These are phyloP conservation scores for Nakaseomyces nivariensis DNA, from an alignment of 1,139 yeast genomes.

Conservation along the genomic window DNA sequence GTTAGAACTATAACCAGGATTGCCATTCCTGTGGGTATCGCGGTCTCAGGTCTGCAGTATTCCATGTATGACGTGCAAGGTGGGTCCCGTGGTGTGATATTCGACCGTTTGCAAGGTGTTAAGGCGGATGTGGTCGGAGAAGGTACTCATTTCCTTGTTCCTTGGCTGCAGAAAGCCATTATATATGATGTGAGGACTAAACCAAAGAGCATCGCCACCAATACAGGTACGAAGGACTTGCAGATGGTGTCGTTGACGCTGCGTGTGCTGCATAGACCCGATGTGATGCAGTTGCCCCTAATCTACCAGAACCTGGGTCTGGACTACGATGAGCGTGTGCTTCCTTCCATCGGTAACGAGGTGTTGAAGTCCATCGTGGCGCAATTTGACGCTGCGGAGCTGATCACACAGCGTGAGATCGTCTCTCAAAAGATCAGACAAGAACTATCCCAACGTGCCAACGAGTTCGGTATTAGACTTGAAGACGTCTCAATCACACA, in stretches of 20 bases:
- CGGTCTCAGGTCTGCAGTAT: conserved; percentile 56
- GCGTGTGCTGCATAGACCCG: conserved; percentile 92
- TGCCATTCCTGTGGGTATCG: conserved; percentile 64
- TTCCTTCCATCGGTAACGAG: conserved; percentile 96
- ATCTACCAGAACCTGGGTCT: conserved; percentile 87
- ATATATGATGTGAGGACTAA: conserved; percentile 84
- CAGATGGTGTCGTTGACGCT: conserved; percentile 92
- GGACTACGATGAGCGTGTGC: conserved; percentile 93
- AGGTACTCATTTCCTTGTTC: conserved; percentile 90
- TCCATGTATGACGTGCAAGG: conserved; percentile 91
- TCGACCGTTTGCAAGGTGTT: conserved; percentile 87
- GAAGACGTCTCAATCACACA: conserved; percentile 98
- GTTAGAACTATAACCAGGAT: conserved; percentile 31
- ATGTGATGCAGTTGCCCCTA: conserved; percentile 65
- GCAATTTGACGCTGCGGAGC: conserved; percentile 95
- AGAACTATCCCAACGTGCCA: conserved; percentile 76
- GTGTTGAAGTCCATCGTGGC: conserved; percentile 92
- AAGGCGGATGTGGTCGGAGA: conserved; percentile 82
- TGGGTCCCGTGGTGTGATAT: conserved; percentile 90
- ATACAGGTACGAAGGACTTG: conserved; percentile 94
- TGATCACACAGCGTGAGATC: conserved; percentile 93
- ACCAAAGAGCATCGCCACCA: conserved; percentile 88
- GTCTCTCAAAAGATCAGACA: conserved; percentile 84
- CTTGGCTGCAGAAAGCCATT: conserved; percentile 92
- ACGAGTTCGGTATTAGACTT: conserved; percentile 78